Percentiles rank a stretch among this genome's conserved stretches.
phyloP scores from a whole-genome alignment of 129 eudicot species.

The Centaurea solstitialis region DNA sequence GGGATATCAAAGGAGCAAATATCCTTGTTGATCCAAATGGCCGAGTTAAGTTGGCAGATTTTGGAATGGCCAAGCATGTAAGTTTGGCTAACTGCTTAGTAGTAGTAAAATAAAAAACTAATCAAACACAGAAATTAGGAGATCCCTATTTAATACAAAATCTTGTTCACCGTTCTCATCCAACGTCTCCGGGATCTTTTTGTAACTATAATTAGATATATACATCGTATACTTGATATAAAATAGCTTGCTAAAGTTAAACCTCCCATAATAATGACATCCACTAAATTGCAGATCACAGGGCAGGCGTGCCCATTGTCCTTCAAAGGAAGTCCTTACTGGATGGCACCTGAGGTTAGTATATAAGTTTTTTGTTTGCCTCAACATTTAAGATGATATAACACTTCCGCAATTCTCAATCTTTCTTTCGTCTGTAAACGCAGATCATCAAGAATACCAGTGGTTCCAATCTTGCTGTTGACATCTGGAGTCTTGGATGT shows the following conservation, averaged over 20 bases:
- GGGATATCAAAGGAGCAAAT: constrained; percentile 98
- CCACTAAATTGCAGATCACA: constrained; percentile 56
- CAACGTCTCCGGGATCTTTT: not conserved
- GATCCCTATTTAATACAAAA: not conserved
- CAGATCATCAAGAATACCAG: constrained; percentile 83
- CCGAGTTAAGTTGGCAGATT: constrained; percentile 91
- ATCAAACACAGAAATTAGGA: not conserved
- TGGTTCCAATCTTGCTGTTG: constrained; percentile 89
- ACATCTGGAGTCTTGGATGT: constrained; percentile 98
- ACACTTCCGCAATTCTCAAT: not conserved
- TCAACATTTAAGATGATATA: not conserved
- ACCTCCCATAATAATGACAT: not conserved
- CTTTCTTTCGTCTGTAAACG: not conserved
- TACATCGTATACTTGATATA: not conserved
- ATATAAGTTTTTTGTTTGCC: not conserved
- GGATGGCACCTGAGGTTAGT: constrained; percentile 99
- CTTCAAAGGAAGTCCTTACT: constrained; percentile 93
- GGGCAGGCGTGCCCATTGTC: constrained; percentile 90
- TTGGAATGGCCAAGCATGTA: constrained; percentile 98
- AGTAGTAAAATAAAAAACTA: not conserved
- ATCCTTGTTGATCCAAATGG: constrained; percentile 97
- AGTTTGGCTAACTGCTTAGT: not conserved
- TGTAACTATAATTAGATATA: not conserved
- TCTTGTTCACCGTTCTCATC: not conserved
- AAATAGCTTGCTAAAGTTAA: not conserved